These are phyloP conservation scores for Prunus mongolica DNA, from an alignment of 306 rosid species.

Conservation along the genomic window DNA sequence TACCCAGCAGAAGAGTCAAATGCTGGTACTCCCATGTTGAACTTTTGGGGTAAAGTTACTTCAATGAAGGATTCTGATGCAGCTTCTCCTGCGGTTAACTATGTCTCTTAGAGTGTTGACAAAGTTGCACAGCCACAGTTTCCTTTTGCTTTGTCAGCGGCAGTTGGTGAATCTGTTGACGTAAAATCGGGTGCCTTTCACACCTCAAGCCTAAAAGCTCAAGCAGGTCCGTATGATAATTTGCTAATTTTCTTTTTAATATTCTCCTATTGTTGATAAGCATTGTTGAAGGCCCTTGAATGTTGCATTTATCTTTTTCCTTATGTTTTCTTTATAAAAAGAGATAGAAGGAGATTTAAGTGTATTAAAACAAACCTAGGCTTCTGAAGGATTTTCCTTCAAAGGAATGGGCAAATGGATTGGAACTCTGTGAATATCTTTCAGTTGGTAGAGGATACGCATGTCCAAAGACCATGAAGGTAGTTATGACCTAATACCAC, in stretches of 20 bases:
- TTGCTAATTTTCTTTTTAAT: neutral
- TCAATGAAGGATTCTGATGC: conserved; percentile 32
- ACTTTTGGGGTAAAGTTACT: conserved; percentile 29
- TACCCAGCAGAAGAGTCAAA: conserved; percentile 26
- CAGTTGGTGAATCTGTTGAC: conserved; percentile 28
- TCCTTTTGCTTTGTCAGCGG: conserved; percentile 31
- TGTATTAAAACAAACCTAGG: neutral
- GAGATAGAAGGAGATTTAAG: neutral
- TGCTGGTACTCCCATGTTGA: conserved; percentile 30
- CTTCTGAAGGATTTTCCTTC: neutral
- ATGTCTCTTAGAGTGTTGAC: conserved; percentile 25
- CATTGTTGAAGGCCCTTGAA: neutral
- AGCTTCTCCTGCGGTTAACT: conserved; percentile 20
- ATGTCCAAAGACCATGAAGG: neutral
- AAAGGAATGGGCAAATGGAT: neutral
- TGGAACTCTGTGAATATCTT: neutral
- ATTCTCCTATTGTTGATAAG: neutral
- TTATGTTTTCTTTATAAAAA: neutral
- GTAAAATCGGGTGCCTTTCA: conserved; percentile 16
- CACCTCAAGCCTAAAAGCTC: conserved; percentile 40
- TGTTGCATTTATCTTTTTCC: neutral
- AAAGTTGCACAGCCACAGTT: conserved; percentile 30
- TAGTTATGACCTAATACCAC: neutral
- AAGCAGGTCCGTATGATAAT: conserved; percentile 47
- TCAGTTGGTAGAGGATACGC: neutral